A percentile compares a stretch with the other conserved stretches of the same genome.
These are phyloP conservation scores for Flaveria bidentis DNA, from an alignment of 129 eudicot genomes.

Conservation along the genomic window DNA sequence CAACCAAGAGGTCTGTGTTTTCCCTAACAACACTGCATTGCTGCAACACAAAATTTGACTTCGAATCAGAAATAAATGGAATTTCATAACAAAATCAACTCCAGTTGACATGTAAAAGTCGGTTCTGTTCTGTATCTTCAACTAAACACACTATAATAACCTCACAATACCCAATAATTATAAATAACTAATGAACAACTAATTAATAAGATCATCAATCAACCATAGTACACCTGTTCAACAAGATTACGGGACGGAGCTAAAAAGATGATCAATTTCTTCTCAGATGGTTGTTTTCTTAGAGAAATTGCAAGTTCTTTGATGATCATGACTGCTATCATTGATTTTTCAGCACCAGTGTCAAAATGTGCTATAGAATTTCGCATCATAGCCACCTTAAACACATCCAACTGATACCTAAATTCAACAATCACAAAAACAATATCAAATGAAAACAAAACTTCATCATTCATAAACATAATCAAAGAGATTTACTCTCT, in stretches of 20 bases:
- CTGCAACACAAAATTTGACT: conserved; percentile 42
- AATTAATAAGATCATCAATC: neutral
- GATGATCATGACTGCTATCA: conserved; percentile 66
- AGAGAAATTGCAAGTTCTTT: conserved; percentile 45
- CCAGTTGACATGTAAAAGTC: neutral
- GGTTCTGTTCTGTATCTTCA: neutral
- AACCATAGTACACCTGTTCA: conserved; percentile 44
- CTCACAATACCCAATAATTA: no score
- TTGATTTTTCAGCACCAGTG: conserved; percentile 57
- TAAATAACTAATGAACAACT: neutral
- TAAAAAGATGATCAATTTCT: conserved; percentile 58
- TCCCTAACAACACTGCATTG: conserved; percentile 53
- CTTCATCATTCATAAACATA: no score
- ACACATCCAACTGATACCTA: conserved; percentile 18
- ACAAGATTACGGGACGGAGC: conserved; percentile 81
- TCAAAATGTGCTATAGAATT: conserved; percentile 73
- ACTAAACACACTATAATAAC: neutral
- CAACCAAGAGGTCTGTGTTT: conserved; percentile 59
- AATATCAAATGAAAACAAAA: neutral
- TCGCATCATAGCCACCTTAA: conserved; percentile 31
- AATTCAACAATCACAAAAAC: neutral
- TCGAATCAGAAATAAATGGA: neutral
- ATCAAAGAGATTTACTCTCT: neutral
- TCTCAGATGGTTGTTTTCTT: conserved; percentile 22
- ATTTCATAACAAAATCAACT: neutral